Evolutionary conservation across 768 basidiomycete genomes (phyloP).

Genomic region (Calocybe cyanea): DNA sequence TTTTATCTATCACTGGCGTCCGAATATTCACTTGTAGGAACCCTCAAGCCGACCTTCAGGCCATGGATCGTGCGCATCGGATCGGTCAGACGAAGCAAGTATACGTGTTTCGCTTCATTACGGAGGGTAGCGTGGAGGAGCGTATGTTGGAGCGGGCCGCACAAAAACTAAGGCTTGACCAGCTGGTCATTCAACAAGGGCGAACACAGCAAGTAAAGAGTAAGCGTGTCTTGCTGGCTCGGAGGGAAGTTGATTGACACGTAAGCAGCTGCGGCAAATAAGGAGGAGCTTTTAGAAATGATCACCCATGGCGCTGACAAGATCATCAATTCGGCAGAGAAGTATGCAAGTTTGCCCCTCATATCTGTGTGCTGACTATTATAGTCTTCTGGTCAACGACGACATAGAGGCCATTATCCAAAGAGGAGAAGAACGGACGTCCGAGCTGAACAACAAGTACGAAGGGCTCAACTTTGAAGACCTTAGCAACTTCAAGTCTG

Average conservation of each 20-base stretch:
- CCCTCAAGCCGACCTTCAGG: slow-evolving; percentile 97
- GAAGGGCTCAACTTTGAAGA: slow-evolving; percentile 92
- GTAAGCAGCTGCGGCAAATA: slow-evolving; percentile 76
- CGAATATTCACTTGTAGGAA: too few species aligned
- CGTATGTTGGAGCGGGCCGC: slow-evolving; percentile 93
- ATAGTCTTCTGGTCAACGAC: slow-evolving; percentile 71
- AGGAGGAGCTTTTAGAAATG: slow-evolving; percentile 97
- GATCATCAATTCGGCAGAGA: slow-evolving; percentile 80
- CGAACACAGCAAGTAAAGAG: slow-evolving; percentile 79
- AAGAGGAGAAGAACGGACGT: slow-evolving; percentile 86
- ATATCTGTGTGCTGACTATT: neutral
- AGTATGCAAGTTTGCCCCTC: slow-evolving; percentile 41
- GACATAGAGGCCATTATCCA: slow-evolving; percentile 95
- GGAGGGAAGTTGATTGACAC: slow-evolving; percentile 1
- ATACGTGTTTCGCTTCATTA: slow-evolving; percentile 95
- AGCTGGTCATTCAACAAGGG: slow-evolving; percentile 96
- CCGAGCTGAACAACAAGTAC: slow-evolving; percentile 87
- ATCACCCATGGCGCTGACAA: slow-evolving; percentile 97
- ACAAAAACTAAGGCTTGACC: slow-evolving; percentile 92
- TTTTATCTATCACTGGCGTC: too few species aligned
- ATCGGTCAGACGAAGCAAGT: slow-evolving; percentile 98
- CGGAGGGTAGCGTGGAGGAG: slow-evolving; percentile 94
- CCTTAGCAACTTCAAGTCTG: slow-evolving; percentile 94
- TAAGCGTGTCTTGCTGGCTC: slow-evolving; percentile 22
- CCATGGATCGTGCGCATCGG: slow-evolving; percentile 97